Percentiles rank a stretch among this genome's conserved stretches.
phyloP scores from a whole-genome alignment of 805 yeast genomes.

The Hanseniaspora clermontiae region DNA sequence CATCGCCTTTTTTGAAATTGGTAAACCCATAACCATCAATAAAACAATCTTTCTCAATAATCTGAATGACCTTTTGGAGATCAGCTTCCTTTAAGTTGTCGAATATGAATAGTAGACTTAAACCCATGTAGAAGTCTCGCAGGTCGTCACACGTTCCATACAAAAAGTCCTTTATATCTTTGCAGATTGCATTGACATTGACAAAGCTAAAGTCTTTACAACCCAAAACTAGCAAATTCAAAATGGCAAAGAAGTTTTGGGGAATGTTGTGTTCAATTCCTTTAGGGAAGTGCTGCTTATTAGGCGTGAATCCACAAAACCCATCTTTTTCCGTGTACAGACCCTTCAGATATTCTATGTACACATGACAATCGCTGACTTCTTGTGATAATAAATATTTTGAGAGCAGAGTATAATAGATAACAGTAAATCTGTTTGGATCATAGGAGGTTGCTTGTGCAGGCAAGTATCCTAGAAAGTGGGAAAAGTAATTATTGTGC shows the following conservation, averaged over 20 bases:
- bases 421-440: constrained; percentile 7
- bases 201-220: not conserved
- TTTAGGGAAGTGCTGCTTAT: not conserved
- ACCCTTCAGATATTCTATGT: not conserved
- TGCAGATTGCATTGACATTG: not conserved
- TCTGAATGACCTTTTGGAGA: not conserved
- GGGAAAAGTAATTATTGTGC: constrained; percentile 1
- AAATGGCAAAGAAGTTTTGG: constrained; percentile 8
- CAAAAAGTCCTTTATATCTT: not conserved
- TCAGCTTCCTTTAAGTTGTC: not conserved
- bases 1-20: constrained; percentile 7
- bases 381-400: not conserved
- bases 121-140: constrained; percentile 7
- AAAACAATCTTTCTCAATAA: not conserved
- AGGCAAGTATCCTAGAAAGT: not conserved
- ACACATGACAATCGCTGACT: not conserved
- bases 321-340: not conserved
- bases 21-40: not conserved
- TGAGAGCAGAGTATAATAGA: not conserved
- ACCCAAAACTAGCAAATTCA: not conserved
- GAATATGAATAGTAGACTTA: not conserved
- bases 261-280: not conserved
- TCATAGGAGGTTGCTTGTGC: not conserved
- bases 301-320: constrained; percentile 7
- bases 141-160: not conserved